Base-by-base conservation (phyloP, 805 yeast genomes). In the Dipodascus albidus region DNA sequence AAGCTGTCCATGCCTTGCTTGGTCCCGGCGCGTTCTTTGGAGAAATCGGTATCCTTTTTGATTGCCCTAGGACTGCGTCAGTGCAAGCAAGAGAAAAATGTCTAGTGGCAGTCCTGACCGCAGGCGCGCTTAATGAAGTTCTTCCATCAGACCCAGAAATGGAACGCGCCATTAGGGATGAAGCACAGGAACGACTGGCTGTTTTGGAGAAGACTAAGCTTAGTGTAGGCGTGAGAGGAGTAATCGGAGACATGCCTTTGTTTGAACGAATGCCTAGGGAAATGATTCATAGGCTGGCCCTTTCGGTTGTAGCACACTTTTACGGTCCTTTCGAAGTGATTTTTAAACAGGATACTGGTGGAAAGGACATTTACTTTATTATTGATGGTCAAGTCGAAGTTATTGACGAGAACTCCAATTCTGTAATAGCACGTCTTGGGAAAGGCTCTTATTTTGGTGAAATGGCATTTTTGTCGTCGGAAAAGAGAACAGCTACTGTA, bases 31-130 rank as follows among this genome's bases (percentile, higher is more conserved):
- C 82, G 20, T 83, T 82, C 58, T 85, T 85, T 63, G 93, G 93
- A 14, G 91, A 85, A 62, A 84, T 85, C 53, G 91, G 91, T 6
- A 83, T 85, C 48, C 67, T 85, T 27, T 84, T 81, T 68, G 82
- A 82, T 63, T 70, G 90, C 50, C 89, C 90, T 19, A 70, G 91
- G 59, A 84, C 90, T 0, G 91, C 91, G 0, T 83, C 89, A 1
- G 89, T 85, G 14, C 79, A 84, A 21, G 84, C 90, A 2, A 68
- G 83, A 56, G 77, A 86, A 0, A 77, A 74, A 58, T 87, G 85
- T 1, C 66, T 85, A 51, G 70, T 82, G 3, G 89, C 87, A 1
- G 84, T 83, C 1, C 69, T 85, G 48, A 83, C 88, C 0, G 78
- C 81, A 15, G 85, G 81, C 54, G 76, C 81, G 9, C 72, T 85